Conservation (phyloP, 208 protist genomes). For the Trypanosoma brucei region DNA sequence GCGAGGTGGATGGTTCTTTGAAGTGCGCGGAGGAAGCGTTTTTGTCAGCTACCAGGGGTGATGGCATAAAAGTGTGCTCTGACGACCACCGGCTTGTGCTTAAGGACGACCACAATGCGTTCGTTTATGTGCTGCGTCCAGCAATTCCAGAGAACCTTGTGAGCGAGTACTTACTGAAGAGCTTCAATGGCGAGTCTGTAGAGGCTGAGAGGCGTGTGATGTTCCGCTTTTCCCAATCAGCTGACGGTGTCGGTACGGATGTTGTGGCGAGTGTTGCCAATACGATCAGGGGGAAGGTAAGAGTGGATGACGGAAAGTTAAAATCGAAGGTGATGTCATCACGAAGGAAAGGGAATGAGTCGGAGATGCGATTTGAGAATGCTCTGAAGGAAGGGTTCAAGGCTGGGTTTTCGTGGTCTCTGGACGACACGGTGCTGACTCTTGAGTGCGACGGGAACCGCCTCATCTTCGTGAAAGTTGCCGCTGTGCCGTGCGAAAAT, state of each 20-base stretch:
- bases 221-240: conserved; percentile 31
- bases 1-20: conserved; percentile 26
- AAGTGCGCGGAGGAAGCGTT: conserved; percentile 41
- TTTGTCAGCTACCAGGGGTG: conserved; percentile 24
- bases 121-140: conserved; percentile 42
- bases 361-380: conserved; percentile 40
- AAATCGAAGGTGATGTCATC: conserved; percentile 47
- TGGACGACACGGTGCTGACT: conserved; percentile 31
- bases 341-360: conserved; percentile 34
- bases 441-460: conserved; percentile 36
- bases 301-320: conserved; percentile 41
- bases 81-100: conserved; percentile 41
- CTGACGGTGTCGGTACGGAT: background rate
- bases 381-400: conserved; percentile 58
- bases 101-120: conserved; percentile 19
- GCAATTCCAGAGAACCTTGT: conserved; percentile 32
- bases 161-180: conserved; percentile 59
- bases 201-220: conserved; percentile 34
- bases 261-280: conserved; percentile 32
- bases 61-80: conserved; percentile 34
- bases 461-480: conserved; percentile 37
- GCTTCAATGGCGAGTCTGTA: conserved; percentile 35
- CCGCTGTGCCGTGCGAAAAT: conserved; percentile 23
- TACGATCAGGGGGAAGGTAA: conserved; percentile 36
- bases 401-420: conserved; percentile 36